These are phyloP conservation scores for Pestalotiopsis fici DNA, from an alignment of 2,329 filamentous ascomycete species.

Conservation along the genomic window DNA sequence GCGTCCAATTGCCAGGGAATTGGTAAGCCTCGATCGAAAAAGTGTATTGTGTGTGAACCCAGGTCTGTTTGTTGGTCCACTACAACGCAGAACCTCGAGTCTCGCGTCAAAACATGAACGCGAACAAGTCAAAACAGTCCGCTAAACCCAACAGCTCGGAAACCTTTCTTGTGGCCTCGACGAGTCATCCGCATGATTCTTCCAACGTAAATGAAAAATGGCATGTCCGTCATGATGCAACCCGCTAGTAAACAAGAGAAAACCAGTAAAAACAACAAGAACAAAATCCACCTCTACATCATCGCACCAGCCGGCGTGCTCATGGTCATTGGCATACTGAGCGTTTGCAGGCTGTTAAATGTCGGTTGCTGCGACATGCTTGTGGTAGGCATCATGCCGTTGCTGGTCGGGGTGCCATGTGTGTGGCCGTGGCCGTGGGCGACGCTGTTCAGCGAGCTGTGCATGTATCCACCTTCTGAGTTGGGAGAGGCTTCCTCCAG, in stretches of 20 bases:
- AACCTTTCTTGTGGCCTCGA: neutral
- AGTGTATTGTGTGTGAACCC: neutral
- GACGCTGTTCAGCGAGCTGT: constrained; percentile 50
- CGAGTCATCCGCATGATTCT: constrained; percentile 15
- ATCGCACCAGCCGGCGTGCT: constrained; percentile 50
- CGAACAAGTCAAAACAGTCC: constrained; percentile 15
- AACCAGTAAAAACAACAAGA: constrained; percentile 12
- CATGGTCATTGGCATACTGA: constrained; percentile 66
- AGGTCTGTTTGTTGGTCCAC: neutral
- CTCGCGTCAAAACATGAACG: constrained; percentile 3
- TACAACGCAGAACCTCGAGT: constrained; percentile 11
- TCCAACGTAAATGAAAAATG: constrained; percentile 15
- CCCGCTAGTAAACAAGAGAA: constrained; percentile 18
- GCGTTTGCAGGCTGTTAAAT: constrained; percentile 61
- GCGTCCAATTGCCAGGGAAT: constrained; percentile 10
- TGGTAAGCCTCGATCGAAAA: neutral
- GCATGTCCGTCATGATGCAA: constrained; percentile 21
- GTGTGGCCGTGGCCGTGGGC: constrained; percentile 34
- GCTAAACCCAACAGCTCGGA: neutral
- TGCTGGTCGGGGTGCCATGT: constrained; percentile 29
- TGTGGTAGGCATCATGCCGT: constrained; percentile 22
- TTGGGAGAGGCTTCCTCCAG: constrained; percentile 78
- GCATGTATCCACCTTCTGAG: constrained; percentile 65
- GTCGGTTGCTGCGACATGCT: constrained; percentile 36
- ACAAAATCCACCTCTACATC: constrained; percentile 25